Conservation (phyloP, 148 eudicot genomes). For the Fagopyrum homotropicum region DNA sequence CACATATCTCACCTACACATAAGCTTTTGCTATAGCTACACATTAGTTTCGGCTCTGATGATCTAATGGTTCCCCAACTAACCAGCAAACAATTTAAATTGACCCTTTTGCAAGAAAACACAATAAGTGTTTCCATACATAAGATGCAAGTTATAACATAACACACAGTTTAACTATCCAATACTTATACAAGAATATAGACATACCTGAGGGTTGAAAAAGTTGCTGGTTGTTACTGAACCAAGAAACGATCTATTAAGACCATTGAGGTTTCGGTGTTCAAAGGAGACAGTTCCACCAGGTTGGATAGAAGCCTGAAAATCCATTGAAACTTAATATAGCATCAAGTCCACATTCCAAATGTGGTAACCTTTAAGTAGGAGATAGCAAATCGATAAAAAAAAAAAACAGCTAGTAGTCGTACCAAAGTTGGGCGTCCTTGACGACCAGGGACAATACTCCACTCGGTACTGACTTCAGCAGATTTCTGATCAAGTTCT, state of each 20-base stretch:
- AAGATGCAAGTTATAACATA: neutral
- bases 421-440: slow-evolving; percentile 92
- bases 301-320: slow-evolving; percentile 94
- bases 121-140: neutral
- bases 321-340: slow-evolving; percentile 10
- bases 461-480: slow-evolving; percentile 98
- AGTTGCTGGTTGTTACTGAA: slow-evolving; percentile 89
- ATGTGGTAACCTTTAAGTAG: neutral
- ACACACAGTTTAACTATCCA: neutral
- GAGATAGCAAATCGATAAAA: neutral
- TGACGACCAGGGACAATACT: slow-evolving; percentile 92
- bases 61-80: no score
- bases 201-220: slow-evolving; percentile 88
- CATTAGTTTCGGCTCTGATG: no score
- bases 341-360: neutral
- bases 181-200: neutral
- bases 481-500: slow-evolving; percentile 87
- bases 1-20: no score
- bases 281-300: slow-evolving; percentile 90
- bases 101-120: neutral
- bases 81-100: neutral
- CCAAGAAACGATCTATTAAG: slow-evolving; percentile 87
- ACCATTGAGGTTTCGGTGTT: slow-evolving; percentile 85
- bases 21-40: no score
- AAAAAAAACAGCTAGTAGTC: neutral